These are phyloP conservation scores for Zizania latifolia DNA, from an alignment of 176 grass and related monocot species.

Conservation along the genomic window DNA sequence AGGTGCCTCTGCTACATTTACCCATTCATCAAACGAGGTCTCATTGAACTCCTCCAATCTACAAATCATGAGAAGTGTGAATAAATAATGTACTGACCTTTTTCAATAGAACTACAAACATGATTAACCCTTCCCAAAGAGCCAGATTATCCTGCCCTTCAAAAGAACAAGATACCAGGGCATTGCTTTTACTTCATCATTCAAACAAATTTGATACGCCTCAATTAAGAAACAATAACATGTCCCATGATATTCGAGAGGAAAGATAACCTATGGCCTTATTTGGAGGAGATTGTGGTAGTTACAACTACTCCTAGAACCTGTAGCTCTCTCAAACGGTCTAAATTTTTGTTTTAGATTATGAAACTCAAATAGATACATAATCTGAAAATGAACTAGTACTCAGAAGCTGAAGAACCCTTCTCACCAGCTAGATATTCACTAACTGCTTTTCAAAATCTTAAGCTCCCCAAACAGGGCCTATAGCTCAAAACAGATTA, in stretches of 20 bases:
- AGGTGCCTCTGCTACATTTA: constrained; percentile 50
- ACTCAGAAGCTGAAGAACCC: no score
- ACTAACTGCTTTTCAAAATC: no score
- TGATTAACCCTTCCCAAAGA: background rate
- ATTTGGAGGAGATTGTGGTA: no score
- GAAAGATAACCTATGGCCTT: background rate
- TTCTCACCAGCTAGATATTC: no score
- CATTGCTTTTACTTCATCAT: background rate
- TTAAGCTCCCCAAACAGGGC: no score
- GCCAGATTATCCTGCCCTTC: background rate
- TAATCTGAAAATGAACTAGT: no score
- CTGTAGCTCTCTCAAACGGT: no score
- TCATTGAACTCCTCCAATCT: constrained; percentile 59
- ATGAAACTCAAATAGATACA: no score
- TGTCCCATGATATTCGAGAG: background rate
- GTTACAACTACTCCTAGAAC: no score
- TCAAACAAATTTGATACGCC: background rate
- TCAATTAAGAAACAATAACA: background rate
- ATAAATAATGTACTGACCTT: background rate
- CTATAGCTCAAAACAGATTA: background rate
- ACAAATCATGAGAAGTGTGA: constrained; percentile 25
- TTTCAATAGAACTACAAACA: background rate
- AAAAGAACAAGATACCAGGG: background rate
- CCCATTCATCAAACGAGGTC: constrained; percentile 74
- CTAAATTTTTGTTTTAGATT: no score